These are phyloP conservation scores for Aspergillus hiratsukae DNA, from an alignment of 2,329 filamentous ascomycete species.

Conservation along the genomic window DNA sequence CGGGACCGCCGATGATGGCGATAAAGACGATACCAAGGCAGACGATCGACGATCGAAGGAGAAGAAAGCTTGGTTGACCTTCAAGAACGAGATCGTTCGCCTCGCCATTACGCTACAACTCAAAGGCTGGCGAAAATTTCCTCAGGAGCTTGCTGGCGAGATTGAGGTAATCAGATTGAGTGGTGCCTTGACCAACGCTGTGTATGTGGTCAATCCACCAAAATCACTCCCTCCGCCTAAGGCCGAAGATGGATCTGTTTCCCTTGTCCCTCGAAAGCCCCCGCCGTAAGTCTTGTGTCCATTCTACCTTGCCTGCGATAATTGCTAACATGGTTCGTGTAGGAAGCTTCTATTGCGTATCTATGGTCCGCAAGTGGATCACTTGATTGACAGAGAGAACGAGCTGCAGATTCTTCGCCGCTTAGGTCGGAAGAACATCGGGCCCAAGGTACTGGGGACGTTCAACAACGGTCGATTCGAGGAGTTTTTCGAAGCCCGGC, in stretches of 20 bases:
- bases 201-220: constrained; percentile 89
- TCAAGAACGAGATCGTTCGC: constrained; percentile 89
- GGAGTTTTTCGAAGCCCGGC: constrained; percentile 81
- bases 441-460: constrained; percentile 82
- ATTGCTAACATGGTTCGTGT: neutral
- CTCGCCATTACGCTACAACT: constrained; percentile 82
- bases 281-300: constrained; percentile 48
- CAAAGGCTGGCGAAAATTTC: constrained; percentile 85
- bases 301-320: neutral
- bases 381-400: constrained; percentile 88
- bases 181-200: constrained; percentile 90
- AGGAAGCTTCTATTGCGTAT: constrained; percentile 82
- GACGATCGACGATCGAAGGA: constrained; percentile 59
- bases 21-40: constrained; percentile 34
- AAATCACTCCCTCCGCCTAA: constrained; percentile 50
- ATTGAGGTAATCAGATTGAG: constrained; percentile 54
- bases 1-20: constrained; percentile 43
- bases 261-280: constrained; percentile 40
- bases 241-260: constrained; percentile 36
- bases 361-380: constrained; percentile 91
- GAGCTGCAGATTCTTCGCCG: constrained; percentile 83
- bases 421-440: constrained; percentile 86
- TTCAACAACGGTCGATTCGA: constrained; percentile 96
- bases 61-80: constrained; percentile 71
- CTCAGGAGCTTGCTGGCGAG: constrained; percentile 44